Evolutionary conservation across 768 basidiomycete genomes (phyloP).

Genomic region (Fistulinella prunicolor): DNA sequence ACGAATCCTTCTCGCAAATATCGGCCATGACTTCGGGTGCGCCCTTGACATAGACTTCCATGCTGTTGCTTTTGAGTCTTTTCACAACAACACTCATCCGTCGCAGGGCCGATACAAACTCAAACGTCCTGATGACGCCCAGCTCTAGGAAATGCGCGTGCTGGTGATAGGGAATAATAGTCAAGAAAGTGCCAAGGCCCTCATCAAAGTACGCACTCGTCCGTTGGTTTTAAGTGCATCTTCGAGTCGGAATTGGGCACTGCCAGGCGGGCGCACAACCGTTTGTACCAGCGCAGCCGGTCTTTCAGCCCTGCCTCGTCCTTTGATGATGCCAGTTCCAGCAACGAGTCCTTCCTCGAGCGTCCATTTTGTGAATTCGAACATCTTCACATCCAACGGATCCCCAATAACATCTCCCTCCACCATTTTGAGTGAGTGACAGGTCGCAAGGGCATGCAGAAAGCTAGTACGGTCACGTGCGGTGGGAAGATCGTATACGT

Average conservation of each 20-base stretch:
- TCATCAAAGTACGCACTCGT: constrained; percentile 49
- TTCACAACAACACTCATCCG: constrained; percentile 99
- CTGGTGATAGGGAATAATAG: constrained; percentile 37
- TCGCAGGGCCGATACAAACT: constrained; percentile 90
- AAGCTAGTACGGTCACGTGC: constrained; percentile 75
- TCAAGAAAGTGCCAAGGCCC: not conserved
- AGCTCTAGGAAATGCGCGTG: constrained; percentile 96
- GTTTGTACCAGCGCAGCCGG: constrained; percentile 93
- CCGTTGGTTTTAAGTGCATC: constrained; percentile 86
- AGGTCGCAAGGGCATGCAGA: constrained; percentile 90
- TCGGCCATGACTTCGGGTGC: constrained; percentile 97
- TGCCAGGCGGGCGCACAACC: constrained; percentile 95
- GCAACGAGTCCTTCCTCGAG: constrained; percentile 85
- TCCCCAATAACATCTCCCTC: constrained; percentile 89
- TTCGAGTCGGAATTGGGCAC: constrained; percentile 83
- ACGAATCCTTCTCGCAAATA: constrained; percentile 89
- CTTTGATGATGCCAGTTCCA: constrained; percentile 69
- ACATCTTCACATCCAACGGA: constrained; percentile 97
- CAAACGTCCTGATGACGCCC: constrained; percentile 93
- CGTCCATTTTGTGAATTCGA: constrained; percentile 94
- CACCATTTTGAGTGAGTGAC: constrained; percentile 91
- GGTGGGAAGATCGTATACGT: constrained; percentile 81
- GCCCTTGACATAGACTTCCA: constrained; percentile 99
- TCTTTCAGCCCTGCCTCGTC: constrained; percentile 55
- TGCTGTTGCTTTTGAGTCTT: constrained; percentile 85